phyloP scores from a whole-genome alignment of 169 alveolate genomes.

The Neospora caninum region DNA sequence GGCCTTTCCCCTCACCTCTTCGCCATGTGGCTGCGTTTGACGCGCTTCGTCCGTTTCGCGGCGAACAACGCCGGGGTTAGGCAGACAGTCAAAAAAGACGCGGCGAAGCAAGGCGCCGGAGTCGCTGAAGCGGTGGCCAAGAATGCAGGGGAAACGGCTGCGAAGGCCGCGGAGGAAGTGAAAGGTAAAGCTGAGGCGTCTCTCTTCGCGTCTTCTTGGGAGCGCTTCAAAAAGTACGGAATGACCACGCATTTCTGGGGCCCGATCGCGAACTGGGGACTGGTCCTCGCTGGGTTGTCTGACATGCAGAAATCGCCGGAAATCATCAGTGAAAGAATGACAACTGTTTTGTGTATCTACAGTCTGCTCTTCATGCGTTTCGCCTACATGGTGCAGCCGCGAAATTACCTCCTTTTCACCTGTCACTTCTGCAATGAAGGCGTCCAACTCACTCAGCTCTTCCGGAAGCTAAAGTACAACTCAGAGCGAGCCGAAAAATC shows the following conservation, averaged over 20 bases:
- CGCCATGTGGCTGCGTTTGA: neutral
- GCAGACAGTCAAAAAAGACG: neutral
- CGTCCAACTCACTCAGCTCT: conserved; percentile 69
- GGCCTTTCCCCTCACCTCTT: neutral
- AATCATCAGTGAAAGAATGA: conserved; percentile 78
- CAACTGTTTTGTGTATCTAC: conserved; percentile 88
- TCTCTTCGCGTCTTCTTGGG: neutral
- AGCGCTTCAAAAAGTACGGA: conserved; percentile 23
- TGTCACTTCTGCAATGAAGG: conserved; percentile 70
- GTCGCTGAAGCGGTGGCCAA: neutral
- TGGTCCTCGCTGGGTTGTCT: conserved; percentile 85
- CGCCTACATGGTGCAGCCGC: conserved; percentile 85
- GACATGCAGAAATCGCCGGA: conserved; percentile 69
- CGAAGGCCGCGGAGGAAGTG: neutral
- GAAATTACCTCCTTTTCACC: conserved; percentile 66
- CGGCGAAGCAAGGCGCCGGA: neutral
- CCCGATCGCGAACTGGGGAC: conserved; percentile 96
- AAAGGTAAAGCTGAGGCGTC: neutral
- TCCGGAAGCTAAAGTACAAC: conserved; percentile 58
- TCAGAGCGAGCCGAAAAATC: neutral
- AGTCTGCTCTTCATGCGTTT: conserved; percentile 92
- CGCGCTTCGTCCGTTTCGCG: neutral
- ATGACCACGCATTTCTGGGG: conserved; percentile 94
- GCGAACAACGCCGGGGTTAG: neutral
- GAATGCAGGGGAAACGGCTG: neutral